Evolutionary conservation across 805 yeast genomes (phyloP).

Genomic region (Saccharomycopsis fermentans): DNA sequence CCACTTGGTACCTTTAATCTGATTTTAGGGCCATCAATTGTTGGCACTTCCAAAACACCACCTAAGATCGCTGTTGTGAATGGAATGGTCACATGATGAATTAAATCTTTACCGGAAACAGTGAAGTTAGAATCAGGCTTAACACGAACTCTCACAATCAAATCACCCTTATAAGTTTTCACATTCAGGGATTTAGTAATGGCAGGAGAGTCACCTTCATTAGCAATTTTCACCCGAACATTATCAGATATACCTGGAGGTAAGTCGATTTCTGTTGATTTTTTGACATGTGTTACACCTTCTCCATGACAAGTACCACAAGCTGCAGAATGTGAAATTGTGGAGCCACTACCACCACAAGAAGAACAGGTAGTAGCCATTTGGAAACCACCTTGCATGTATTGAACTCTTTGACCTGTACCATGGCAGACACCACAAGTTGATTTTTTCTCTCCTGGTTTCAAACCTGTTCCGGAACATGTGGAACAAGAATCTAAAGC

Average conservation of each 20-base stretch:
- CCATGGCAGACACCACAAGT: constrained; percentile 90
- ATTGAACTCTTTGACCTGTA: constrained; percentile 80
- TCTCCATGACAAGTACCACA: constrained; percentile 82
- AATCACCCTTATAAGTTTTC: constrained; percentile 70
- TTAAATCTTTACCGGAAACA: constrained; percentile 56
- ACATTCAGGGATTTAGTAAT: constrained; percentile 65
- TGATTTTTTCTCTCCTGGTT: constrained; percentile 58
- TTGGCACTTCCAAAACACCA: constrained; percentile 84
- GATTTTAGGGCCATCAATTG: constrained; percentile 68
- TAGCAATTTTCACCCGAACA: constrained; percentile 69
- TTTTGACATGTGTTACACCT: constrained; percentile 63
- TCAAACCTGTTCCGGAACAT: constrained; percentile 82
- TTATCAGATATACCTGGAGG: constrained; percentile 90
- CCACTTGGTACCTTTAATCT: constrained; percentile 78
- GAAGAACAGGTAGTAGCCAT: constrained; percentile 87
- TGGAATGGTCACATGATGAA: constrained; percentile 58
- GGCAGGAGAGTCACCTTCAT: constrained; percentile 85
- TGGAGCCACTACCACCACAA: constrained; percentile 86
- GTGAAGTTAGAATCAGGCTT: constrained; percentile 61
- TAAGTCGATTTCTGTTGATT: constrained; percentile 69
- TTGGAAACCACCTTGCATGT: constrained; percentile 86
- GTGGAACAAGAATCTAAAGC: constrained; percentile 68
- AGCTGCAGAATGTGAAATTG: constrained; percentile 52
- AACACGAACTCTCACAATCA: constrained; percentile 73
- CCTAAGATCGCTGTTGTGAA: constrained; percentile 97